phyloP scores from a whole-genome alignment of 495 filamentous ascomycete species.

The Clohesyomyces aquaticus region DNA sequence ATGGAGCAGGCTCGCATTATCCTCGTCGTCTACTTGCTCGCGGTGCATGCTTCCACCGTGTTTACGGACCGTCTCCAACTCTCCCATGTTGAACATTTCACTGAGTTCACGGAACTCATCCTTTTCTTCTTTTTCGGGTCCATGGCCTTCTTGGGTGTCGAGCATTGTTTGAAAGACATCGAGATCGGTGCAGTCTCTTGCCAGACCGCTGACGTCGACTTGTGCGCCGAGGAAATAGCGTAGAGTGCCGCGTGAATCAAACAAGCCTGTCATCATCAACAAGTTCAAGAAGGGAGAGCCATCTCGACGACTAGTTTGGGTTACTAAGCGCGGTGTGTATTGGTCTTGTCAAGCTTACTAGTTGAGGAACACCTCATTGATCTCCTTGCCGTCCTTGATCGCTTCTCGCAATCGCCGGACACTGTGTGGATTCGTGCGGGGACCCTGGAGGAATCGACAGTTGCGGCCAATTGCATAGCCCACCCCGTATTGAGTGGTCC shows the following conservation, averaged over 20 bases:
- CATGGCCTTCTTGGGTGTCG: constrained; percentile 41
- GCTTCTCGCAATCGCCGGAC: constrained; percentile 59
- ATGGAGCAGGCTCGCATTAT: constrained; percentile 46
- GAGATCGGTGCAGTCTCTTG: constrained; percentile 63
- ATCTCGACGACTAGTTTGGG: constrained; percentile 56
- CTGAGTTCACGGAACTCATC: constrained; percentile 62
- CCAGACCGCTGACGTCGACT: constrained; percentile 66
- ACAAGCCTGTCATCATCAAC: constrained; percentile 64
- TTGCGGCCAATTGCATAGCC: constrained; percentile 61
- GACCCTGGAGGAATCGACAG: constrained; percentile 65
- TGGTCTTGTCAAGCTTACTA: constrained; percentile 55
- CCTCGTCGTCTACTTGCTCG: constrained; percentile 53
- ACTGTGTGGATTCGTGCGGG: constrained; percentile 56
- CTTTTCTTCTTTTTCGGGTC: constrained; percentile 42
- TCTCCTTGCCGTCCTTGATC: constrained; percentile 59
- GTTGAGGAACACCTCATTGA: constrained; percentile 68
- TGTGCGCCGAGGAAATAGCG: constrained; percentile 69
- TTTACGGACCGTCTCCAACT: constrained; percentile 61
- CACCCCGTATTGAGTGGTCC: constrained; percentile 63
- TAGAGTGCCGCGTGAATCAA: constrained; percentile 62
- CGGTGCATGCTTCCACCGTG: constrained; percentile 61
- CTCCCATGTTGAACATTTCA: constrained; percentile 64
- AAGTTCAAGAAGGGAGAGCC: constrained; percentile 73
- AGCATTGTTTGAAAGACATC: constrained; percentile 57
- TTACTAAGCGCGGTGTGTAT: constrained; percentile 9